phyloP scores from a whole-genome alignment of 805 yeast genomes.

The Pichia phayaonensis region DNA sequence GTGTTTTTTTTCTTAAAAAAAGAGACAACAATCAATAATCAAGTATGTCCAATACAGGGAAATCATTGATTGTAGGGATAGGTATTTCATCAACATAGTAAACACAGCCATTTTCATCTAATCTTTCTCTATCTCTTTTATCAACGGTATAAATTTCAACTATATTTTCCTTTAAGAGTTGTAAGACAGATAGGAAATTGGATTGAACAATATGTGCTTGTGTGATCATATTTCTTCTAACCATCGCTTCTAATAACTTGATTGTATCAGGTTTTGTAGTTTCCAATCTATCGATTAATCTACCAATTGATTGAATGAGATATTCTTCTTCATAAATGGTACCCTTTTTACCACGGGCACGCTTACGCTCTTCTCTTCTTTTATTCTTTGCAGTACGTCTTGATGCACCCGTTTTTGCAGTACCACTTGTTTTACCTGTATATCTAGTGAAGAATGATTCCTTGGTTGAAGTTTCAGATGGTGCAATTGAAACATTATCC shows the following conservation, averaged over 20 bases:
- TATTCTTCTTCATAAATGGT: slow-evolving; percentile 97
- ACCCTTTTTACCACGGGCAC: slow-evolving; percentile 96
- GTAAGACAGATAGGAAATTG: slow-evolving; percentile 50
- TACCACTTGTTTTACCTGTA: slow-evolving; percentile 92
- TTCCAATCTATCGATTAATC: slow-evolving; percentile 75
- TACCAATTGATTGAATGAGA: slow-evolving; percentile 76
- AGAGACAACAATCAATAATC: slow-evolving; percentile 38
- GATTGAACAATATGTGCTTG: slow-evolving; percentile 80
- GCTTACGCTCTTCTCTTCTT: slow-evolving; percentile 91
- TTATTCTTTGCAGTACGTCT: slow-evolving; percentile 87
- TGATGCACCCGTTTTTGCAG: slow-evolving; percentile 94
- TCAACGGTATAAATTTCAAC: slow-evolving; percentile 74
- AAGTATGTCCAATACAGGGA: slow-evolving; percentile 49
- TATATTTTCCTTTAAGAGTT: slow-evolving; percentile 49
- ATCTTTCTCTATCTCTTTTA: slow-evolving; percentile 80
- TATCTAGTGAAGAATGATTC: slow-evolving; percentile 92
- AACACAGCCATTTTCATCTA: slow-evolving; percentile 81
- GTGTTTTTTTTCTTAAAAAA: too few relatives aligned
- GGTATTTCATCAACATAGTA: slow-evolving; percentile 74
- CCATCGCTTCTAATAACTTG: slow-evolving; percentile 63
- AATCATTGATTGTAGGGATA: slow-evolving; percentile 55
- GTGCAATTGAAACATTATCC: slow-evolving; percentile 91
- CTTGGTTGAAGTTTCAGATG: slow-evolving; percentile 86
- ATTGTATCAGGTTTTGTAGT: slow-evolving; percentile 70
- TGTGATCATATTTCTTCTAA: slow-evolving; percentile 63